Percentiles rank a stretch among this genome's conserved stretches.
These are phyloP conservation scores for Cordyceps pruinosa DNA, from an alignment of 2,329 filamentous ascomycete species.

Conservation along the genomic window DNA sequence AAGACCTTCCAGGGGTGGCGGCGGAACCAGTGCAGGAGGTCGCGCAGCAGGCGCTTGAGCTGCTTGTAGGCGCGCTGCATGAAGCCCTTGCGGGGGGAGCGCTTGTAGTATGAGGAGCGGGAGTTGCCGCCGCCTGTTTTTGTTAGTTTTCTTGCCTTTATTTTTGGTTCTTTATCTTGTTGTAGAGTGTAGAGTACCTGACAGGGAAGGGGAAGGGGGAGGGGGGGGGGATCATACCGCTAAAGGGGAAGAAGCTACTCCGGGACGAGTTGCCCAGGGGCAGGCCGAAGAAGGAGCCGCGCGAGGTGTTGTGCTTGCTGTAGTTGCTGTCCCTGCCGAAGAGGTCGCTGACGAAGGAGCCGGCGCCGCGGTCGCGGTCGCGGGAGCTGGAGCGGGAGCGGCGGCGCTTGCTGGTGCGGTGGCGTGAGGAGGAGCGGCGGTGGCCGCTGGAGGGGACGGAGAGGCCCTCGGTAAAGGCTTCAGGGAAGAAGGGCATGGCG, in stretches of 20 bases:
- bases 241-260: conserved; percentile 39
- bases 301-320: conserved; percentile 34
- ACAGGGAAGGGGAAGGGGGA: not conserved
- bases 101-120: conserved; percentile 64
- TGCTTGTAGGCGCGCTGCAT: conserved; percentile 65
- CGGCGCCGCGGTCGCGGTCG: conserved; percentile 18
- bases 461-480: conserved; percentile 25
- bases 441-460: conserved; percentile 25
- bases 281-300: conserved; percentile 39
- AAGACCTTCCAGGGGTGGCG: conserved; percentile 83
- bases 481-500: conserved; percentile 25
- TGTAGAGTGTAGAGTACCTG: too few relatives aligned
- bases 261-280: conserved; percentile 35
- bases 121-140: conserved; percentile 25
- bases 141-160: too few relatives aligned
- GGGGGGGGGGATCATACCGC: conserved; percentile 20
- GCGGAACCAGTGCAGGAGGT: conserved; percentile 75
- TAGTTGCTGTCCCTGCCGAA: conserved; percentile 34
- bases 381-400: conserved; percentile 32
- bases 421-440: conserved; percentile 19
- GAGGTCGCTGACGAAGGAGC: conserved; percentile 26
- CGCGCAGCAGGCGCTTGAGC: conserved; percentile 70
- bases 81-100: conserved; percentile 75
- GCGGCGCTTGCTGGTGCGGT: conserved; percentile 30
- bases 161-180: too few relatives aligned